Conservation (phyloP, 768 basidiomycete genomes). For the Amanita rimosa region DNA sequence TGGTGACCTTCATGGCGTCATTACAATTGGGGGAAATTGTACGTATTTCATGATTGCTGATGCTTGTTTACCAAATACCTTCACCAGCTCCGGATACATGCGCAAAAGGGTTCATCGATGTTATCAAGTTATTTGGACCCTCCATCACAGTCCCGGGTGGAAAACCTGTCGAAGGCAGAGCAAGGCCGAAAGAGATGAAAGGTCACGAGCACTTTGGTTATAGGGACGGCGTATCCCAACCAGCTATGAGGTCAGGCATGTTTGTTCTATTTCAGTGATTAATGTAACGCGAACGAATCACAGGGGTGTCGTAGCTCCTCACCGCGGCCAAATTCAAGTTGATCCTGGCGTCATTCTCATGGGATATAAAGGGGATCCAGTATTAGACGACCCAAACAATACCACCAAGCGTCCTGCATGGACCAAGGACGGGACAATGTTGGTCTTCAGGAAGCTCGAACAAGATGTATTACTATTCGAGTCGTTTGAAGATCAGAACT, state of each 20-base stretch:
- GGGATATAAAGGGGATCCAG: neutral
- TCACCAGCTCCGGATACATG: too few species aligned
- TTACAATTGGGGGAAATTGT: too few species aligned
- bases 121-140: too few species aligned
- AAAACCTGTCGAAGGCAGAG: too few species aligned
- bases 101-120: too few species aligned
- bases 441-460: slow-evolving; percentile 23
- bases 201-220: neutral
- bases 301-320: neutral
- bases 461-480: slow-evolving; percentile 18
- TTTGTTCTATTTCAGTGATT: too few species aligned
- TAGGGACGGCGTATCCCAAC: neutral
- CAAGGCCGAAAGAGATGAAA: too few species aligned
- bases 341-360: neutral
- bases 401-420: slow-evolving; percentile 15
- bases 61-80: too few species aligned
- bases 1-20: neutral
- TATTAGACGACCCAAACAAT: neutral
- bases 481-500: neutral
- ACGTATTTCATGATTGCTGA: too few species aligned
- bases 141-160: too few species aligned
- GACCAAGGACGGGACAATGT: slow-evolving; percentile 22
- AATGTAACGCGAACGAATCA: neutral
- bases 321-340: neutral
- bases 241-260: neutral